A percentile compares a stretch with the other conserved stretches of the same genome.
phyloP scores from a whole-genome alignment of 2,329 filamentous ascomycete species.

The Aaosphaeria pasadenensis region DNA sequence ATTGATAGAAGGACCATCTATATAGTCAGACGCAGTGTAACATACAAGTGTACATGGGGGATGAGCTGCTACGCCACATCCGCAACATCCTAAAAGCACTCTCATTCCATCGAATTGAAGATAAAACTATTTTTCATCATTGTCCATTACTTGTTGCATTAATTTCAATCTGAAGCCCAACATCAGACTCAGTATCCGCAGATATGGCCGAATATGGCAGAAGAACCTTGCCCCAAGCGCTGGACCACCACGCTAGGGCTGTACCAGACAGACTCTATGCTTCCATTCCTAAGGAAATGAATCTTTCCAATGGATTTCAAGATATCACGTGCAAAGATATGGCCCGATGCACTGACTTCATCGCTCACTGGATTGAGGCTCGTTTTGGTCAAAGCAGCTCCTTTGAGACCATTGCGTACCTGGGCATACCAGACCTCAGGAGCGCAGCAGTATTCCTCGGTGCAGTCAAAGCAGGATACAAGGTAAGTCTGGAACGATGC shows the following conservation, averaged over 20 bases:
- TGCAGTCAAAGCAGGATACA: constrained; percentile 14
- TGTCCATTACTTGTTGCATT: too few species aligned
- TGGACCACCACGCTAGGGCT: constrained; percentile 3
- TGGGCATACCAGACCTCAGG: constrained; percentile 14
- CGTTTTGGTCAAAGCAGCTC: constrained; percentile 1
- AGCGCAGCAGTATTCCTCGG: constrained; percentile 10
- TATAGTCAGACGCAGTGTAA: too few species aligned
- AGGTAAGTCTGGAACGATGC: constrained; percentile 3
- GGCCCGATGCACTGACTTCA: constrained; percentile 8
- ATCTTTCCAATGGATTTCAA: constrained; percentile 7
- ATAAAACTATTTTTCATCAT: too few species aligned
- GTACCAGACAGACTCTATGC: constrained; percentile 8
- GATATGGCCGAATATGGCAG: not conserved
- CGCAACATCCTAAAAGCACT: too few species aligned
- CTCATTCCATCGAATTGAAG: too few species aligned
- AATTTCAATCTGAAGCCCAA: too few species aligned
- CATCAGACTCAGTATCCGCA: too few species aligned
- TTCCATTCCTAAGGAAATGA: constrained; percentile 1
- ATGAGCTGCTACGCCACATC: too few species aligned
- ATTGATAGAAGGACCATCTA: too few species aligned
- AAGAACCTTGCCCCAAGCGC: constrained; percentile 4
- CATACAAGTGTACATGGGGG: too few species aligned
- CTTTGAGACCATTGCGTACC: constrained; percentile 15
- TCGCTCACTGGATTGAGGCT: constrained; percentile 4
- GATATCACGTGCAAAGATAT: constrained; percentile 10